Base-by-base conservation (phyloP, 164 flowering plant species). In the Vitis cinerea region DNA sequence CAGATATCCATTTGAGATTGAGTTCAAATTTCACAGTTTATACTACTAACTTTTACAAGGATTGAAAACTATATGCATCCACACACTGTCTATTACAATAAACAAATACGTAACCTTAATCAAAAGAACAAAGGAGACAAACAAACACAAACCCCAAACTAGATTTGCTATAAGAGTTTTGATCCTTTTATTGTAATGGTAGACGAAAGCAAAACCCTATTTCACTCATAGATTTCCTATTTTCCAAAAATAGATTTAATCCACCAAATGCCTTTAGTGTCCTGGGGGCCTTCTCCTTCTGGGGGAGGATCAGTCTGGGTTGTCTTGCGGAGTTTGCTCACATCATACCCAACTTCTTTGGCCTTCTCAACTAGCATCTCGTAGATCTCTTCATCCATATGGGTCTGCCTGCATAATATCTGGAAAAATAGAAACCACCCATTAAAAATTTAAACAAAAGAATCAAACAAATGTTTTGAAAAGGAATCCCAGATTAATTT, bases 211-310 rank as follows among this genome's bases (percentile, higher is more conserved):
- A 37, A 37, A 37, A 37, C 44, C 44, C 44, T 37, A 37, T 37
- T 37, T 37, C 44, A 37, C 44, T 37, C 44, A 37, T 4, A 37
- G 4, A 23, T 10, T 19, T 44, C 63, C 71, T 83, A 89, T 75
- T 79, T 90, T 8, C 98, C 97, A 0, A 94, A 59, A 17, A 94
- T 16, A 61, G 98, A 94, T 77, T 90, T 94, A 78, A 94, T 50
- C 97, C 97, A 94, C 97, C 97, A 94, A n/a, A 89, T 60, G 71
- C 97, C 97, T 71, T 85, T 90, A 65, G 87, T 84, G 79, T 90
- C 97, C 59, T 83, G 64, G 17, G 92, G 83, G 27, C 80, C 82
- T 37, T 78, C 78, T 3, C 83, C 91, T 11, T 55, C 72, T 64
- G 44, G 44, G 12, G 97, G 97, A 60, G 97, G 78, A 44, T 90